phyloP scores from a whole-genome alignment of 768 basidiomycete species.

The Serendipita vermifera region DNA sequence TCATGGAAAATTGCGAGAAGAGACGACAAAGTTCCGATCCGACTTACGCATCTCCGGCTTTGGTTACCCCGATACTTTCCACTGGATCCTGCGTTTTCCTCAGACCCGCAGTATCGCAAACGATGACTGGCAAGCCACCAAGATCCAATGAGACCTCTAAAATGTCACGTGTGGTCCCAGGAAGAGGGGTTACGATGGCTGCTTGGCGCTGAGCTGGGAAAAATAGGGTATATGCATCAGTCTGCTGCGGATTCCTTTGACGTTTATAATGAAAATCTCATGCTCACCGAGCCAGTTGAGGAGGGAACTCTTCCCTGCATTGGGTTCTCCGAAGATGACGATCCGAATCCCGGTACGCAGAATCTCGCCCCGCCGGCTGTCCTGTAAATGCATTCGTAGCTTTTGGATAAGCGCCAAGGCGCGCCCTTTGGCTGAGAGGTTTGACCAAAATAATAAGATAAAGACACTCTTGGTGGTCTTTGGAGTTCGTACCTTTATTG shows the following conservation, averaged over 20 bases:
- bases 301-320: conserved; percentile 85
- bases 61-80: conserved; percentile 69
- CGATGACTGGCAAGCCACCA: conserved; percentile 67
- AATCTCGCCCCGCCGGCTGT: conserved; percentile 70
- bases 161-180: conserved; percentile 83
- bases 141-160: conserved; percentile 77
- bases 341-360: conserved; percentile 68
- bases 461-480: neutral
- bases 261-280: neutral
- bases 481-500: conserved; percentile 55
- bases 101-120: conserved; percentile 80
- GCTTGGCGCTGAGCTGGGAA: conserved; percentile 66
- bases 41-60: conserved; percentile 54
- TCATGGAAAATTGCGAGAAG: neutral
- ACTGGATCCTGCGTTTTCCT: conserved; percentile 55
- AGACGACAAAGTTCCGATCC: neutral
- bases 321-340: conserved; percentile 85
- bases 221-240: neutral
- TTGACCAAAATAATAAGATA: neutral
- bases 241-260: no score
- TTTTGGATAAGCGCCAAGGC: conserved; percentile 35
- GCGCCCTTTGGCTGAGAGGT: conserved; percentile 36
- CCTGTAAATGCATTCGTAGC: conserved; percentile 48
- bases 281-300: conserved; percentile 66
- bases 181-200: conserved; percentile 76